Evolutionary conservation across 345 rosid genomes (phyloP), one percentile per base, ranked within the genome.

Genomic region (Populus simonii): DNA sequence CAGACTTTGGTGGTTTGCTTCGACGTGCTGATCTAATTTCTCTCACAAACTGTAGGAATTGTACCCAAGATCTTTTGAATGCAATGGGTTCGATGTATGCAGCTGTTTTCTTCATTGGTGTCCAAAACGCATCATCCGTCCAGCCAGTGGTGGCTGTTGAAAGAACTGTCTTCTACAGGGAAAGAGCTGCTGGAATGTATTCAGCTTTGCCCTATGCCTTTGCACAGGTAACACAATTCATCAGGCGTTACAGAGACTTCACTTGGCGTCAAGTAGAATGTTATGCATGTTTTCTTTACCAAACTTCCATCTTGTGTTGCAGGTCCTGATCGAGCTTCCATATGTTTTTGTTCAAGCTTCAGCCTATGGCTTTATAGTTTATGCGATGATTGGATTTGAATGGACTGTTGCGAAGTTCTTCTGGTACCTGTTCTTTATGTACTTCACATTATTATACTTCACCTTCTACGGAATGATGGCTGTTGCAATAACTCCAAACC

Each of bases 111-210:
- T 93, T 90, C 89, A 81, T 92, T 15, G 98, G 97, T 0, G 35
- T 87, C 75, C 97, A 89, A 74, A 92, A 89, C 75, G 78, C 87
- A 7, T 27, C 66, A 0, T 70, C 91, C 7, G 92, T 94, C 20
- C 98, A 91, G 73, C 92, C 98, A 0, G 89, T 91, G n/a, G 97
- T 92, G 68, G 74, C 91, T 7, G 83, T 92, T 2, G 98, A 91
- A 75, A 82, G 97, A 39, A 91, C 92, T 2, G 93, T 92, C 33
- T 94, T 91, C 67, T 94, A 92, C 72, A 79, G 98, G 73, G 98
- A 94, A 73, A 82, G 85, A 79, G 97, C 94, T 20, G 93, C 95
- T 0, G 93, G 98, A 79, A 93, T 93, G 96, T 93, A 90, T 67
- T 92, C 98, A 3, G 88, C 90, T 67, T 73, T 89, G 85, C 92